Base-by-base conservation (phyloP, 1,284 basidiomycete genomes). In the Naganishia cerealis region DNA sequence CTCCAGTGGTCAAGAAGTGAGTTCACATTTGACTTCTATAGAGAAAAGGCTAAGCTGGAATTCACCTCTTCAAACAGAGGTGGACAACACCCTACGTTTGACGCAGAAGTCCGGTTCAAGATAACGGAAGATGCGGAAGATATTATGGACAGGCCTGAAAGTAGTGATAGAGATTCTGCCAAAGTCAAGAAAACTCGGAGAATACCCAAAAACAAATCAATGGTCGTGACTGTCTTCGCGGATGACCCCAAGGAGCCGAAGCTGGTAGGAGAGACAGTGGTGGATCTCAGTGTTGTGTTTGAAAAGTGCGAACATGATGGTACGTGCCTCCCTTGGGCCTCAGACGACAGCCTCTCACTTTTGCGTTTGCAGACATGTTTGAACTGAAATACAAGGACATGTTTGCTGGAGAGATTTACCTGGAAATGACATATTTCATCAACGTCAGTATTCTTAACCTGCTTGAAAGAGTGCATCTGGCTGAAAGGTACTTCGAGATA, bases 61-160 rank as follows among this genome's bases (percentile, higher is more conserved):
- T 9, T 46, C 54, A 26, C 18, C 21, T 33, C 24, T 67, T 55
- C n/a, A 24, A 39, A 18, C 65, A 80, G 93, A 46, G 95, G 96
- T 63, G 96, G 96, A 4, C 95, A 99, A 79, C 93, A 96, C 79
- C 96, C 95, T 9, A 91, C 92, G 79, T 99, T 96, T 95, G 96
- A 99, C 78, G 93, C 96, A 76, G 95, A 99, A 81, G 85, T 99
- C 73, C 89, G 96, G 55, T 99, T 99, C 80, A 89, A 90, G 39
- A 84, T 99, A 69, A 87, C 85, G 73, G 92, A 95, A 75, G 91
- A 93, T 72, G 82, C 85, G 24, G 86, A 90, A 65, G 88, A 89
- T 74, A 83, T 86, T 9, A 79, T 87, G 33, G 82, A 84, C 33
- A 55, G 69, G 24, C 36, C 69, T 18, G 38, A 57, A 1, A 48